Percentiles rank a stretch among this genome's conserved stretches.
These are phyloP conservation scores for Stipa capillata DNA, from an alignment of 176 grass and related monocot genomes.

Conservation along the genomic window DNA sequence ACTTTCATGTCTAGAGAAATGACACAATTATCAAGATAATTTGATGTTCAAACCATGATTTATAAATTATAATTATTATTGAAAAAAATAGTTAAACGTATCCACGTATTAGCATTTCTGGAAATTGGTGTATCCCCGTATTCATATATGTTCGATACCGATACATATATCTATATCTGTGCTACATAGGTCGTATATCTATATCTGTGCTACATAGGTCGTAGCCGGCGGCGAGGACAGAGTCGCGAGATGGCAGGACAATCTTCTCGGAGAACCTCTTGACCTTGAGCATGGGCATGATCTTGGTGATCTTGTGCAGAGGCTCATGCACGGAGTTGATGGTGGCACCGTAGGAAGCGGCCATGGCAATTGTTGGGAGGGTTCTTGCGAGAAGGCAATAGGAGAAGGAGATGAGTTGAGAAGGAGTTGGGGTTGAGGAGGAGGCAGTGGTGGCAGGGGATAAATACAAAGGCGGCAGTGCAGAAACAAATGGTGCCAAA, in stretches of 20 bases:
- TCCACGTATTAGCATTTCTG: too few species aligned
- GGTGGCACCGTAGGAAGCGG: slow-evolving; percentile 16
- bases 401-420: not conserved
- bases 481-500: slow-evolving; percentile 39
- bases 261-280: slow-evolving; percentile 87
- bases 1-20: too few species aligned
- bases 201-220: too few species aligned
- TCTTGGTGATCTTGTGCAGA: slow-evolving; percentile 43
- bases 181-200: too few species aligned
- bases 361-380: slow-evolving; percentile 16
- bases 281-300: slow-evolving; percentile 45
- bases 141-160: too few species aligned
- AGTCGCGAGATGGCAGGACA: slow-evolving; percentile 63
- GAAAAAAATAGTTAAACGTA: too few species aligned
- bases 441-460: not conserved
- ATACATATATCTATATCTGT: too few species aligned
- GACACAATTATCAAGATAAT: too few species aligned
- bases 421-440: not conserved
- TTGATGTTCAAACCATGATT: too few species aligned
- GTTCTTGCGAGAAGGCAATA: not conserved
- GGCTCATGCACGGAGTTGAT: slow-evolving; percentile 39
- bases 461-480: slow-evolving; percentile 20
- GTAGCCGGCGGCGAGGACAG: slow-evolving; percentile 70
- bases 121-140: too few species aligned
- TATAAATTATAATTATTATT: too few species aligned